phyloP scores from a whole-genome alignment of 139 green algal genomes.

The Microglena sp. region DNA sequence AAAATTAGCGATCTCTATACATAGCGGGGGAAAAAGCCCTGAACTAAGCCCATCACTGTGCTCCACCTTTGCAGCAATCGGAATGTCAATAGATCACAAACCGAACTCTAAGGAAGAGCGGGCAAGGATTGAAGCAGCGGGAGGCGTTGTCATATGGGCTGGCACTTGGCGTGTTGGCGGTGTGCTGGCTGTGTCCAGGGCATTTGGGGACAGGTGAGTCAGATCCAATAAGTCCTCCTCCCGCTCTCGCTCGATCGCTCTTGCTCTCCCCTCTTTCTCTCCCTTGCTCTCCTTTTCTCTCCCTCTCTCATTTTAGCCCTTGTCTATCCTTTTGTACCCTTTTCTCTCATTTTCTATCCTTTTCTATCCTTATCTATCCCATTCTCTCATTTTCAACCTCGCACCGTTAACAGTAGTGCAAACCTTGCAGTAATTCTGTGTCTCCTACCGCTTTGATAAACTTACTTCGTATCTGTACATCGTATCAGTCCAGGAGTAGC shows the following conservation, averaged over 20 bases:
- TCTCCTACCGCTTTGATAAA: no score
- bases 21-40: no score
- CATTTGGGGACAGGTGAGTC: constrained; percentile 88
- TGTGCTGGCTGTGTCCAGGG: constrained; percentile 87
- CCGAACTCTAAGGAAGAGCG: constrained; percentile 84
- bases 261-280: no score
- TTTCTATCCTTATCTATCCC: neutral
- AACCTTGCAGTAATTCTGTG: no score
- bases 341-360: neutral
- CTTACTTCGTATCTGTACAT: no score
- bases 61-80: constrained; percentile 20
- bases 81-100: constrained; percentile 89
- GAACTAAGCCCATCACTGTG: no score
- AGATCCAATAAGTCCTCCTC: no score
- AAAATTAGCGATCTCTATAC: no score
- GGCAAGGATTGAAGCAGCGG: constrained; percentile 78
- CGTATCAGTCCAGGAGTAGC: no score
- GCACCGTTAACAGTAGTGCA: neutral
- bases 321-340: no score
- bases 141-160: constrained; percentile 84
- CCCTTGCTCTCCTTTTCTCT: neutral
- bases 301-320: neutral
- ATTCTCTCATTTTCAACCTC: neutral
- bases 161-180: constrained; percentile 92
- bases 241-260: no score